Evolutionary conservation across 805 yeast genomes (phyloP), one percentile per base, ranked within the genome.

Genomic region (Kuraishia hungarica): DNA sequence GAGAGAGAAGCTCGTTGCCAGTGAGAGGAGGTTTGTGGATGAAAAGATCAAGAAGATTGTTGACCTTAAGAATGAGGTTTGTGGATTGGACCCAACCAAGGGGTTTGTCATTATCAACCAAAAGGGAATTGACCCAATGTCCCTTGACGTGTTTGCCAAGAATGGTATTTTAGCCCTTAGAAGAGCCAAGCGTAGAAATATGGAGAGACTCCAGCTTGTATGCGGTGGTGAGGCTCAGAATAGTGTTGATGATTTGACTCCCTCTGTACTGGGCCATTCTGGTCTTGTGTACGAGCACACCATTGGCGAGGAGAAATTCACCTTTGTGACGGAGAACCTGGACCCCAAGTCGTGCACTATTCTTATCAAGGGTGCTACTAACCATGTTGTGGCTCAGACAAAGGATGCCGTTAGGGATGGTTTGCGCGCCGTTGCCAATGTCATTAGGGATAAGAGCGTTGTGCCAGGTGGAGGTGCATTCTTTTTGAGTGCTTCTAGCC

Each of bases 361-460:
- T 57, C 78, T 94, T 58, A 92, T 94, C 67, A 89, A 90, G 72
- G 99, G 97, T 23, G 92, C 97, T 53, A 93, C 96, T 57, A 83
- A 84, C 61, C 94, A 93, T 71, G 83, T 89, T 48, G 80, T 94
- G 62, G 87, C 83, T 64, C 99, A 94, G 74, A 88, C 96, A 39
- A 90, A 92, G 68, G 99, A 94, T 68, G 98, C 99, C 1, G 91
- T 96, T 22, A 84, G 99, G 69, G 99, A 94, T 69, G 99, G 99
- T 39, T 78, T 94, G 57, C 83, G 99, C 62, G 91, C 97, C 1
- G 97, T 94, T 19, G 84, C 96, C 50, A 94, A 94, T 67, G 94
- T 92, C 39, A 74, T 94, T 53, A 87, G 84, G 65, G 99, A 94
- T 70, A 81, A 83, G 62, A 73, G 86, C 48, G 84, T 94, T 48